These are phyloP conservation scores for Lasiodiplodia theobromae DNA, from an alignment of 2,329 filamentous ascomycete species.

Conservation along the genomic window DNA sequence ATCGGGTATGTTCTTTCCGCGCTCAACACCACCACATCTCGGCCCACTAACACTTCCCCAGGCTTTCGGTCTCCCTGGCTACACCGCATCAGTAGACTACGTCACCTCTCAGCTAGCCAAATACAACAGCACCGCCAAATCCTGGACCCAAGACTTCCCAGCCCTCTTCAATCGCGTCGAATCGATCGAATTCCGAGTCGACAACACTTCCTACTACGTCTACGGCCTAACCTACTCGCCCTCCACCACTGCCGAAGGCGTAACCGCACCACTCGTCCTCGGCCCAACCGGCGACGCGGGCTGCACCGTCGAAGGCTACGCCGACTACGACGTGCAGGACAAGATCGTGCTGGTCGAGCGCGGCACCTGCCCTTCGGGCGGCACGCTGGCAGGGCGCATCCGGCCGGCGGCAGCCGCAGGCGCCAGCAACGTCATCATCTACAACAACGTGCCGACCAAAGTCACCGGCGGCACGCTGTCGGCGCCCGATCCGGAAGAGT, in stretches of 20 bases:
- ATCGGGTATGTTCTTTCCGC: conserved; percentile 54
- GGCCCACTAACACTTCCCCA: not conserved
- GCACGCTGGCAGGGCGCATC: conserved; percentile 50
- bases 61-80: conserved; percentile 64
- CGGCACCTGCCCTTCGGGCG: conserved; percentile 51
- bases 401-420: conserved; percentile 51
- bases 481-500: conserved; percentile 45
- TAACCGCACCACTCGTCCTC: conserved; percentile 51
- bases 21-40: no score
- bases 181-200: conserved; percentile 50
- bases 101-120: conserved; percentile 59
- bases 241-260: conserved; percentile 54
- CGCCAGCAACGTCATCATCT: conserved; percentile 52
- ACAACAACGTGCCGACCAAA: conserved; percentile 47
- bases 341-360: conserved; percentile 54
- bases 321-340: conserved; percentile 47
- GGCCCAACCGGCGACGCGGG: conserved; percentile 50
- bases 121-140: conserved; percentile 43
- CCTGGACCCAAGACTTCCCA: conserved; percentile 59
- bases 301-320: conserved; percentile 38
- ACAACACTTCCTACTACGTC: conserved; percentile 47
- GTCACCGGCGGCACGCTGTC: conserved; percentile 52
- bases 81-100: conserved; percentile 65
- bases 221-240: conserved; percentile 57
- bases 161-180: conserved; percentile 53